Evolutionary conservation across 306 rosid species (phyloP), one percentile per base, ranked within the genome.

Genomic region (Ceratonia siliqua): DNA sequence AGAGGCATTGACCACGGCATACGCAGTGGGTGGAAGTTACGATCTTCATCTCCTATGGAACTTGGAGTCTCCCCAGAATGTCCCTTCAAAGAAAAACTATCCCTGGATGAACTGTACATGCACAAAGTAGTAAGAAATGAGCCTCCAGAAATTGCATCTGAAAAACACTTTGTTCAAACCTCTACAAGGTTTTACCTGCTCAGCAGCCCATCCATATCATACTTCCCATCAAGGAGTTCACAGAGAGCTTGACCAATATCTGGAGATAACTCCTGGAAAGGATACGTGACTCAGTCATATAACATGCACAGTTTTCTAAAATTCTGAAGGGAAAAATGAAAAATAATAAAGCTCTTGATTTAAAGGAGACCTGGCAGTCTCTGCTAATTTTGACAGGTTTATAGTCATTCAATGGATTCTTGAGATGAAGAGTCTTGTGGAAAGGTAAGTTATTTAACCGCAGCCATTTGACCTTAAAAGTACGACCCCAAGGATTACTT

Each of bases 351-450:
- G 46, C 38, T 50, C 30, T n/a, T 43, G 36, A 74, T 63, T 36
- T 39, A 63, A 71, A 68, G 43, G 43, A 73, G 43, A 91, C 96
- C 93, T 91, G 96, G 83, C 93, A 91, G 68, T 87, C 96, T 78
- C 93, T 79, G 89, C 96, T 91, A 78, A 91, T 88, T 87, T 91
- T 91, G 81, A 90, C 96, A 73, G 96, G 93, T 82, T 91, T 91
- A 74, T 82, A 87, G 81, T 85, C 96, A 78, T 91, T 91, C 84
- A 91, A 82, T 21, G 93, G 92, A 82, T 91, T 91, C 86, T 82
- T 87, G 80, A 91, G 94, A 83, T 88, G 96, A 73, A 86, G 87
- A 78, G 93, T 90, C 82, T 76, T 84, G 77, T 88, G 90, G 72
- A 91, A 91, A 68, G 96, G 89, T 28, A 91, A 82, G 62, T 91